These are phyloP conservation scores for Posidonia australis DNA, from an alignment of 106 monocot species.

Conservation along the genomic window DNA sequence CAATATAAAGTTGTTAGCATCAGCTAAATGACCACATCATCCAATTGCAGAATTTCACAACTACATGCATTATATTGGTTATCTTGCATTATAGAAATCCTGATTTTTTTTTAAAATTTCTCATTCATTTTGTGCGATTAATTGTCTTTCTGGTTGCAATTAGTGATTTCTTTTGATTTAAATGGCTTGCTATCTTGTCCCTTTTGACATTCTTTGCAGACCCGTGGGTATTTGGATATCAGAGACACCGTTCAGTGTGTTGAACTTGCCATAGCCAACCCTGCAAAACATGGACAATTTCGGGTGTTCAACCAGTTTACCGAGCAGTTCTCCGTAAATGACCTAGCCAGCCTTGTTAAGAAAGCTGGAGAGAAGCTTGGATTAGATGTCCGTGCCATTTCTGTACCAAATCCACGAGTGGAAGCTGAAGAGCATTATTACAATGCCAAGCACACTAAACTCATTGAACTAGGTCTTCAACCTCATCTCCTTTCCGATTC, in stretches of 20 bases:
- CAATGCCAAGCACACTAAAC: conserved; percentile 85
- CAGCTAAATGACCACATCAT: too few species aligned
- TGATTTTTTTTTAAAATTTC: too few species aligned
- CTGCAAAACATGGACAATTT: conserved; percentile 81
- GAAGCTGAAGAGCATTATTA: conserved; percentile 96
- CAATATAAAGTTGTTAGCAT: too few species aligned
- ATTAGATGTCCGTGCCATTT: conserved; percentile 58
- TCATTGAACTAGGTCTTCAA: conserved; percentile 65
- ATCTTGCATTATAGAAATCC: too few species aligned
- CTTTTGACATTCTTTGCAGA: conserved; percentile 27
- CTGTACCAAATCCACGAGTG: conserved; percentile 87
- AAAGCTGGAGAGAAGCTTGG: conserved; percentile 76
- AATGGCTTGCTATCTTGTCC: background rate
- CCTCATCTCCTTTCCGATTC: conserved; percentile 89
- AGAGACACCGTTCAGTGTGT: conserved; percentile 94
- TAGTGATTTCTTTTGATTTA: background rate
- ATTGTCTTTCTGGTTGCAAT: background rate
- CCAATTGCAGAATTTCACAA: too few species aligned
- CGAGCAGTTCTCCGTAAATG: conserved; percentile 88
- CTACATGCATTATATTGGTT: too few species aligned
- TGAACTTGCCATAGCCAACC: conserved; percentile 88
- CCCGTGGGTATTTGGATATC: conserved; percentile 88
- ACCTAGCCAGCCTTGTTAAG: conserved; percentile 61
- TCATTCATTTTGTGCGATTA: background rate
- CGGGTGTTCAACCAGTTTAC: conserved; percentile 98